Conservation (phyloP, 306 rosid genomes). For the Abrus pulchellus region DNA sequence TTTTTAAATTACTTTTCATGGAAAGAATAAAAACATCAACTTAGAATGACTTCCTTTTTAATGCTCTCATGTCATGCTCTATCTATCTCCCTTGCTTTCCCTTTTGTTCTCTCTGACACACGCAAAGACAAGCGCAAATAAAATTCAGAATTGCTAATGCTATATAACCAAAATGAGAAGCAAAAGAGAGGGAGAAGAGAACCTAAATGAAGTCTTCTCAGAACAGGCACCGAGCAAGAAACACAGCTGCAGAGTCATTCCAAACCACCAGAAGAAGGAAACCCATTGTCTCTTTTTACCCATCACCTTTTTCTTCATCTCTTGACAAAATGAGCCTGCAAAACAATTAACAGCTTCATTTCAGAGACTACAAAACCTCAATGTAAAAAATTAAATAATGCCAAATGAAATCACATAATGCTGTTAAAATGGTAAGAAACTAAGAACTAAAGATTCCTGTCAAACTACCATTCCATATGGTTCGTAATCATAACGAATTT, state of each 20-base stretch:
- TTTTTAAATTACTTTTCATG: constrained; percentile 38
- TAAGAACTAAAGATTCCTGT: constrained; percentile 10
- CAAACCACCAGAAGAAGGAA: constrained; percentile 50
- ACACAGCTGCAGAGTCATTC: constrained; percentile 48
- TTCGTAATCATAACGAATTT: neutral
- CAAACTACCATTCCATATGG: constrained; percentile 22
- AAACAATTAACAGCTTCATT: constrained; percentile 35
- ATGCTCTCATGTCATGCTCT: constrained; percentile 18
- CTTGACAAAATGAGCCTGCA: constrained; percentile 21
- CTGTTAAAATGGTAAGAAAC: constrained; percentile 1
- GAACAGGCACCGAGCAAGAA: constrained; percentile 50
- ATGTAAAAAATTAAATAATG: constrained; percentile 10
- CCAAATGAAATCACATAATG: neutral
- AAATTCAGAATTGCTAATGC: constrained; percentile 14
- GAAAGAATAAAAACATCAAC: constrained; percentile 41
- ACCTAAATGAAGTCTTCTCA: constrained; percentile 56
- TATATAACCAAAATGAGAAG: constrained; percentile 25
- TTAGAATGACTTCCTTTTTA: constrained; percentile 38
- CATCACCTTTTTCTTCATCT: constrained; percentile 49
- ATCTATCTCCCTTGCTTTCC: constrained; percentile 26
- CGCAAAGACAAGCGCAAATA: constrained; percentile 46
- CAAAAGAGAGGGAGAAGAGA: constrained; percentile 19
- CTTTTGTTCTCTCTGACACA: constrained; percentile 45
- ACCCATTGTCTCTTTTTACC: constrained; percentile 23
- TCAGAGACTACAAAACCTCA: neutral